phyloP scores from a whole-genome alignment of 1,139 yeast genomes.

The Arxiozyma heterogenica region DNA sequence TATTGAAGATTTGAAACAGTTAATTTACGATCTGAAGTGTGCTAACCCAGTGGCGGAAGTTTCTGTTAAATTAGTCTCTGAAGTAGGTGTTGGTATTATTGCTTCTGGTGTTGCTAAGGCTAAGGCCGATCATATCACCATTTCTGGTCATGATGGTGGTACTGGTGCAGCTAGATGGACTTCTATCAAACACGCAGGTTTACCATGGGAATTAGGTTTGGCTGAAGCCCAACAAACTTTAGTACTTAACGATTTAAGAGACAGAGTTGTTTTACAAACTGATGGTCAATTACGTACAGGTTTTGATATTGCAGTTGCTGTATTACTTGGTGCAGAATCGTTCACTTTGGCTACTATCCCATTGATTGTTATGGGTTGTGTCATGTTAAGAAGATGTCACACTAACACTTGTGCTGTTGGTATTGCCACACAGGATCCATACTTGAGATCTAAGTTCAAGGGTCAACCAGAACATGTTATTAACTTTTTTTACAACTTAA shows the following conservation, averaged over 20 bases:
- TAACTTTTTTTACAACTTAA: constrained; percentile 90
- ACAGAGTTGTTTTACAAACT: constrained; percentile 89
- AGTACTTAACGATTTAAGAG: constrained; percentile 90
- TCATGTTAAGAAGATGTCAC: constrained; percentile 92
- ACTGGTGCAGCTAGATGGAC: constrained; percentile 99
- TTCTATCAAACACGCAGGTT: constrained; percentile 91
- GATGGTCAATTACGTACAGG: constrained; percentile 98
- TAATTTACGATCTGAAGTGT: constrained; percentile 92
- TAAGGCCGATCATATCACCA: constrained; percentile 90
- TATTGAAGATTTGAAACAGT: constrained; percentile 93
- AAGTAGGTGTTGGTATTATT: constrained; percentile 97
- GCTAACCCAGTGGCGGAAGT: constrained; percentile 95
- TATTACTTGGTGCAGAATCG: constrained; percentile 94
- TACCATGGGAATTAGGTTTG: constrained; percentile 97
- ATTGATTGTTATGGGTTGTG: constrained; percentile 93
- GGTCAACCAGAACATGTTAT: constrained; percentile 99
- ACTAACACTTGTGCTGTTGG: constrained; percentile 94
- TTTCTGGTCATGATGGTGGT: constrained; percentile 99
- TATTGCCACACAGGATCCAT: constrained; percentile 97
- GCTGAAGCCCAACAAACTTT: constrained; percentile 98
- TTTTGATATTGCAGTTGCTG: constrained; percentile 85
- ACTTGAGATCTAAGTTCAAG: constrained; percentile 77
- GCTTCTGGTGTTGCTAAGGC: constrained; percentile 99
- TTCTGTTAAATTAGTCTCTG: constrained; percentile 91
- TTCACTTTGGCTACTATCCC: constrained; percentile 98